Evolutionary conservation across 2,329 filamentous ascomycete genomes (phyloP), one percentile per base, ranked within the genome.

Genomic region (Aspergillus tanneri): DNA sequence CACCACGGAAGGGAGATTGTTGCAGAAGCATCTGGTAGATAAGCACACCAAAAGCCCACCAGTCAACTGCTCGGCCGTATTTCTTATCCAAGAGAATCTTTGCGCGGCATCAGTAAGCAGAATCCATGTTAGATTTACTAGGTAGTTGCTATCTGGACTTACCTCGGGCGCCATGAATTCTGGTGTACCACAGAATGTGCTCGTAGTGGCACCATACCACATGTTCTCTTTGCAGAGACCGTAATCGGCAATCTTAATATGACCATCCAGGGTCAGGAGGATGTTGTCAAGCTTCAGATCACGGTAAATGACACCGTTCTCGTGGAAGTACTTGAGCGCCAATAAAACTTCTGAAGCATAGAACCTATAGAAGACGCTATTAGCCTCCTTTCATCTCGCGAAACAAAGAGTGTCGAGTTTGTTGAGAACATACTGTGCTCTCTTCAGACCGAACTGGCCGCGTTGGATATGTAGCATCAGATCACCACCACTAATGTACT

Each of bases 1-100:
- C 95, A 64, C 93, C 93, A 62, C 93, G 87, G 87, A 99, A 99
- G 0, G 93, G 93, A 23, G 92, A 97, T 70, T 99, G 95, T 67
- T 99, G 95, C 40, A 99, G 83, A 48, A 99, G 86, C 95, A 99
- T 99, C 72, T 99, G 93, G 76, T 99, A 99, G 63, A 99, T 99
- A 61, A 99, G 76, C 24, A 99, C 93, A 69, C 93, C 93, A 72
- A 99, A 99, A 5, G 95, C 95, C 93, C 93, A 99, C 93, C 93
- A 99, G 71, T 99, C 93, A 35, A 99, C 93, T 12, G 93, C 90
- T 49, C 93, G 86, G 37, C 91, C 92, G 64, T 99, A 99, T 68
- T 96, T 97, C 78, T 99, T 99, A 70, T 99, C 93, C 48, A 97
- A 79, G 27, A 99, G 77, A 72, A 99, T 99, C 87, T 95, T 54